Conservation (phyloP, 2,329 filamentous ascomycete species). For the Alternaria triticina region DNA sequence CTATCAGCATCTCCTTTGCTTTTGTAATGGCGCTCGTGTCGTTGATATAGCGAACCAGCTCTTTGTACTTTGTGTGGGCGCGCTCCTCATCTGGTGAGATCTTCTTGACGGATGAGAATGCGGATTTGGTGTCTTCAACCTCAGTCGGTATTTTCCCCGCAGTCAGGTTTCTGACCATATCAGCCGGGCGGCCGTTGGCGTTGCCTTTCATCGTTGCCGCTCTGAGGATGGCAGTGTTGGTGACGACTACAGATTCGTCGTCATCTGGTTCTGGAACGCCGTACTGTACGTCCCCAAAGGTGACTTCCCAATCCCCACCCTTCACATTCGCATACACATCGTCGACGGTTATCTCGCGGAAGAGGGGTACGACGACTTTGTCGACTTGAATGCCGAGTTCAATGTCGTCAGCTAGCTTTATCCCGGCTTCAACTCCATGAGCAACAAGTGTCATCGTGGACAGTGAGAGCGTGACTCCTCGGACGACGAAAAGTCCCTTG, state of each 20-base stretch:
- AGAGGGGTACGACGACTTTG: slow-evolving; percentile 56
- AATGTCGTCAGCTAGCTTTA: slow-evolving; percentile 60
- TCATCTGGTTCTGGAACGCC: slow-evolving; percentile 43
- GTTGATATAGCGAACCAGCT: slow-evolving; percentile 46
- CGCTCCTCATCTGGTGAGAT: slow-evolving; percentile 54
- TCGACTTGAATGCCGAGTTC: slow-evolving; percentile 61
- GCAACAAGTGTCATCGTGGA: slow-evolving; percentile 58
- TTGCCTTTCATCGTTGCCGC: slow-evolving; percentile 44
- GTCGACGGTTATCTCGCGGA: slow-evolving; percentile 58
- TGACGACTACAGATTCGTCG: slow-evolving; percentile 51
- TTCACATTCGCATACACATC: slow-evolving; percentile 63
- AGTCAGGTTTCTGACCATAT: slow-evolving; percentile 47
- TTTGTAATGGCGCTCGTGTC: slow-evolving; percentile 40
- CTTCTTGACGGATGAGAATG: slow-evolving; percentile 50
- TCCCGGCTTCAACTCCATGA: slow-evolving; percentile 61
- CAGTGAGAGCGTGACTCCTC: slow-evolving; percentile 60
- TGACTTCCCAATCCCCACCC: slow-evolving; percentile 59
- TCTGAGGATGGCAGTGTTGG: slow-evolving; percentile 55
- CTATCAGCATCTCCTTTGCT: slow-evolving; percentile 31
- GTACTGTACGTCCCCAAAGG: slow-evolving; percentile 48
- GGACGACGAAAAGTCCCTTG: slow-evolving; percentile 59
- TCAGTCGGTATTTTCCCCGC: slow-evolving; percentile 45
- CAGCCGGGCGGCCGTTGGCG: slow-evolving; percentile 16
- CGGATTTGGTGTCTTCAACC: slow-evolving; percentile 38
- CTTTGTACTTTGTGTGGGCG: slow-evolving; percentile 52